phyloP scores from a whole-genome alignment of 495 filamentous ascomycete genomes.

The Pyrenula massariospora region DNA sequence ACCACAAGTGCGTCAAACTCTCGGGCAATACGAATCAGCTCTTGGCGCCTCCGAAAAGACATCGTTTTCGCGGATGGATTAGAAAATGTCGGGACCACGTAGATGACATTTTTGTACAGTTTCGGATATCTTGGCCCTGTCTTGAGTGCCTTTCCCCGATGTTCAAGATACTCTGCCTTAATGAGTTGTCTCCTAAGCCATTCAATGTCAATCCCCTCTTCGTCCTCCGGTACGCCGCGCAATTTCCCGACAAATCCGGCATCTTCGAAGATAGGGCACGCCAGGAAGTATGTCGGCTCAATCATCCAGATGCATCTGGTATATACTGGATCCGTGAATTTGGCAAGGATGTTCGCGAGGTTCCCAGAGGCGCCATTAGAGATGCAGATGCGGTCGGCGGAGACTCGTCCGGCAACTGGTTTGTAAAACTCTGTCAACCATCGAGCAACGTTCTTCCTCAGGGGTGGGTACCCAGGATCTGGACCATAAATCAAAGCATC shows the following conservation, averaged over 20 bases:
- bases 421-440: constrained; percentile 61
- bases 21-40: constrained; percentile 46
- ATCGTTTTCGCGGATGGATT: constrained; percentile 60
- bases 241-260: constrained; percentile 51
- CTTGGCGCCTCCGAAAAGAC: constrained; percentile 35
- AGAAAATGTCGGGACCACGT: constrained; percentile 54
- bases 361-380: constrained; percentile 73
- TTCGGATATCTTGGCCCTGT: constrained; percentile 26
- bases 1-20: constrained; percentile 54
- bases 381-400: constrained; percentile 56
- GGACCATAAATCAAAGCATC: constrained; percentile 64
- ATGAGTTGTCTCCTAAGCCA: constrained; percentile 38
- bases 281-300: constrained; percentile 70
- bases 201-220: constrained; percentile 57
- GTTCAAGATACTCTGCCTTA: constrained; percentile 21
- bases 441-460: constrained; percentile 48
- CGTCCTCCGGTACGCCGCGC: constrained; percentile 59
- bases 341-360: constrained; percentile 57
- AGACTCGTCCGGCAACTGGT: constrained; percentile 22
- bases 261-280: constrained; percentile 70
- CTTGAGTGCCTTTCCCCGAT: constrained; percentile 17
- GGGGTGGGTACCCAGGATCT: constrained; percentile 58
- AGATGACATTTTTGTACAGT: constrained; percentile 60
- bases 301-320: constrained; percentile 71
- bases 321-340: constrained; percentile 65